Percentiles rank a stretch among this genome's conserved stretches.
Evolutionary conservation across 2,329 filamentous ascomycete species (phyloP).

Genomic region (Hypoxylon sp.): DNA sequence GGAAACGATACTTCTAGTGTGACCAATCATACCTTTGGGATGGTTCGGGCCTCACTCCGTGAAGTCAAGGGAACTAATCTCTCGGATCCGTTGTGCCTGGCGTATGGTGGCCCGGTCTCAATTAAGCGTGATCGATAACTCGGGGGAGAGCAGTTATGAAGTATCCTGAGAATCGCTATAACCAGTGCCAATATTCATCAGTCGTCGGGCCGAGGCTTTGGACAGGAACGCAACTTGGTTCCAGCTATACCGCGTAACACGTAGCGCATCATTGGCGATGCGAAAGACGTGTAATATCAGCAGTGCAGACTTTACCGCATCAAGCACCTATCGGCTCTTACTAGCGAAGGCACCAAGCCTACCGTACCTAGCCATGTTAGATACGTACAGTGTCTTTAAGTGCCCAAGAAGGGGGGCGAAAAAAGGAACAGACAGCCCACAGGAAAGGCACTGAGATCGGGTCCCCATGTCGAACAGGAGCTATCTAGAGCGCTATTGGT

Average conservation of each 20-base stretch:
- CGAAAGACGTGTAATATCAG: conserved; percentile 1
- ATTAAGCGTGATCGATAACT: conserved; percentile 37
- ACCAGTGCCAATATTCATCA: conserved; percentile 15
- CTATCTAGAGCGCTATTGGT: conserved; percentile 17
- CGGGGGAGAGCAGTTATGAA: conserved; percentile 8
- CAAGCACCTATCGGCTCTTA: background rate
- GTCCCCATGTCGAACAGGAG: conserved; percentile 16
- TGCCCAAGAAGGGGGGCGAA: no score
- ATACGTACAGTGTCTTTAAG: background rate
- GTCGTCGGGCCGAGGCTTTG: conserved; percentile 23
- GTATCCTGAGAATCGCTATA: conserved; percentile 16
- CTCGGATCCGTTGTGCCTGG: conserved; percentile 16
- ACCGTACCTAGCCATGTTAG: background rate
- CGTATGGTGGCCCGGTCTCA: conserved; percentile 27
- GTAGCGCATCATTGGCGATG: conserved; percentile 26
- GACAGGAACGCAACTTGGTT: conserved; percentile 24
- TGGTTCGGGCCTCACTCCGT: conserved; percentile 38
- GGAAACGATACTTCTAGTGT: conserved; percentile 33
- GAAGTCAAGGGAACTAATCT: conserved; percentile 37
- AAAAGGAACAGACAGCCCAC: no score
- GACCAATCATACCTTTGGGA: conserved; percentile 43
- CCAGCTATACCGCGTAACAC: conserved; percentile 33
- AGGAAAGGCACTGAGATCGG: conserved; percentile 8
- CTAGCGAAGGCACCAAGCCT: background rate
- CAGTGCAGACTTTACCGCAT: background rate